A percentile compares a stretch with the other conserved stretches of the same genome.
These are phyloP conservation scores for Phialophora expanda DNA, from an alignment of 2,329 filamentous ascomycete genomes.

Conservation along the genomic window DNA sequence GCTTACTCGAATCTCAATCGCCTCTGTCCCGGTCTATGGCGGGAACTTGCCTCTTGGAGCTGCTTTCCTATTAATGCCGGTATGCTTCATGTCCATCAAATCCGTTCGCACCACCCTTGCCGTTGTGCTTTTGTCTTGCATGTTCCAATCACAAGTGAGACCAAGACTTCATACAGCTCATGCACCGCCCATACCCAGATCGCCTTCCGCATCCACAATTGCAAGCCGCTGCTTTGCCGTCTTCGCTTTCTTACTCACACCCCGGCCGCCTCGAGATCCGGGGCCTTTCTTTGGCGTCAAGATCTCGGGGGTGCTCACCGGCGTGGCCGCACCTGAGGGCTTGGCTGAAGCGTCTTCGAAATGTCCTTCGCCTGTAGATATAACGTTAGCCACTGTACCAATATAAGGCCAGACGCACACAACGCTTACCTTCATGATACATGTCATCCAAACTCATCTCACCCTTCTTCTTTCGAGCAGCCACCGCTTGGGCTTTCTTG, in stretches of 20 bases:
- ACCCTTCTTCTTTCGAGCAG: slow-evolving; percentile 61
- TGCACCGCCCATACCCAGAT: slow-evolving; percentile 43
- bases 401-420: slow-evolving; percentile 25
- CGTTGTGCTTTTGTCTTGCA: slow-evolving; percentile 1
- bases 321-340: slow-evolving; percentile 83
- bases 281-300: slow-evolving; percentile 63
- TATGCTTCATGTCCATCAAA: neutral
- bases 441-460: slow-evolving; percentile 84
- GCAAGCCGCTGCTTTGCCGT: slow-evolving; percentile 59
- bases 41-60: neutral
- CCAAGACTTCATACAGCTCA: slow-evolving; percentile 8
- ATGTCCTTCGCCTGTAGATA: slow-evolving; percentile 79
- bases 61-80: neutral
- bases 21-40: neutral
- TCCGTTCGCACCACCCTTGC: neutral
- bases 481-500: slow-evolving; percentile 63
- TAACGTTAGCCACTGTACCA: slow-evolving; percentile 35
- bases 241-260: slow-evolving; percentile 65
- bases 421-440: slow-evolving; percentile 94
- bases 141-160: neutral
- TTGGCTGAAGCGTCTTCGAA: slow-evolving; percentile 88
- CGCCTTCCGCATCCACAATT: slow-evolving; percentile 52
- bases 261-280: slow-evolving; percentile 61
- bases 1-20: neutral
- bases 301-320: slow-evolving; percentile 63